Conservation (phyloP, 768 basidiomycete genomes). For the Boletus sensibilis region DNA sequence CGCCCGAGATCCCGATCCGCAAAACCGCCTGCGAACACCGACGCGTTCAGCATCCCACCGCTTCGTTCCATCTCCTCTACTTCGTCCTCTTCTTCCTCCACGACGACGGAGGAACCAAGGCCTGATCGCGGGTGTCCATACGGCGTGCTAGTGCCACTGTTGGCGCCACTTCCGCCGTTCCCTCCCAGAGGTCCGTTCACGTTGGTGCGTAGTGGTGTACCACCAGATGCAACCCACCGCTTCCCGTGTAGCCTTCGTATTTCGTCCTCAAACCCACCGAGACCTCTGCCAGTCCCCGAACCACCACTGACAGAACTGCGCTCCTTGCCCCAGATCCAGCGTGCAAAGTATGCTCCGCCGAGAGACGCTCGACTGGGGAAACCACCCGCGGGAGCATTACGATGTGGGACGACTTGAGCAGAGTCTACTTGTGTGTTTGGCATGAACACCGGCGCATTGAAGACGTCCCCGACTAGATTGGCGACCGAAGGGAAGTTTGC, state of each 20-base stretch:
- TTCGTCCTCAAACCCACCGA: conserved; percentile 78
- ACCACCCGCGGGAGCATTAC: conserved; percentile 69
- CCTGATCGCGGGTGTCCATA: conserved; percentile 54
- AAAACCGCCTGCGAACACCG: conserved; percentile 36
- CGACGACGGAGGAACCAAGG: conserved; percentile 51
- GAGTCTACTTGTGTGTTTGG: conserved; percentile 75
- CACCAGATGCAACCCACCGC: conserved; percentile 70
- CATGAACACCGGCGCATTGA: conserved; percentile 78
- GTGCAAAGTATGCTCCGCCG: conserved; percentile 75
- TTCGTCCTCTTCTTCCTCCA: conserved; percentile 80
- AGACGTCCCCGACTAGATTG: conserved; percentile 76
- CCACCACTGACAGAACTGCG: conserved; percentile 31
- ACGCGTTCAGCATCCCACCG: conserved; percentile 27
- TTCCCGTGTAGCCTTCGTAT: conserved; percentile 67
- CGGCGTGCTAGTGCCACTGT: conserved; percentile 70
- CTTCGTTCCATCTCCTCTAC: conserved; percentile 54
- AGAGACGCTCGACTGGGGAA: conserved; percentile 70
- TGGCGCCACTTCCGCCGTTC: conserved; percentile 47
- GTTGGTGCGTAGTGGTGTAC: conserved; percentile 57
- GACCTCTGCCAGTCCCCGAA: conserved; percentile 36
- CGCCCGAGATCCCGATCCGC: conserved; percentile 42
- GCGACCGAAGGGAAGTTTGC: conserved; percentile 83
- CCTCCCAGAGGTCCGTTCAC: conserved; percentile 42
- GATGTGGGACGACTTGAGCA: conserved; percentile 65
- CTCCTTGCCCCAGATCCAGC: conserved; percentile 85